Conservation (phyloP, 352 stramenopile species). For the Pythium insidiosum region DNA sequence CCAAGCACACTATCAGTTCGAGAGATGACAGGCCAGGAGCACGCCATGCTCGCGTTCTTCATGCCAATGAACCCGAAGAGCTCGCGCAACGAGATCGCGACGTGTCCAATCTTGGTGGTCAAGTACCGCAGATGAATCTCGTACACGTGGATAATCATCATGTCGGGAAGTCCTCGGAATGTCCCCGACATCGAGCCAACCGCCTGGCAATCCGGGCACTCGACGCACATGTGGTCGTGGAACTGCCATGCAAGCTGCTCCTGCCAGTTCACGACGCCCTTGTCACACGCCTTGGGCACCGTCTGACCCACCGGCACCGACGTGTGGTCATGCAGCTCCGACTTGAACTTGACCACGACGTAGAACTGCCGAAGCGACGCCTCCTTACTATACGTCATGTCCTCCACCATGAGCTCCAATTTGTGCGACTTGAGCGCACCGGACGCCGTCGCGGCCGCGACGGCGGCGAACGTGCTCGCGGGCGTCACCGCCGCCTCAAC, state of each 20-base stretch:
- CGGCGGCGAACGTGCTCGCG: too few relatives aligned
- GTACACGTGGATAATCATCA: constrained; percentile 78
- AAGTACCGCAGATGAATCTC: constrained; percentile 78
- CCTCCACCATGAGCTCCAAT: constrained; percentile 52
- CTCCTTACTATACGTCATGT: constrained; percentile 74
- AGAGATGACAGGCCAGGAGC: constrained; percentile 67
- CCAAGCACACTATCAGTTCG: constrained; percentile 57
- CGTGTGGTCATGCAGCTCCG: constrained; percentile 71
- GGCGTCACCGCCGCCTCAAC: too few relatives aligned
- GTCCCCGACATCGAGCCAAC: constrained; percentile 47
- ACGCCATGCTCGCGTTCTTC: constrained; percentile 40
- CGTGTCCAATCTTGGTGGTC: constrained; percentile 78
- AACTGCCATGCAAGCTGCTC: constrained; percentile 76
- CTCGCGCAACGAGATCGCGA: constrained; percentile 65
- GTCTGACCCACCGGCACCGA: constrained; percentile 68
- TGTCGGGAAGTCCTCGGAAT: constrained; percentile 69
- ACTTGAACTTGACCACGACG: constrained; percentile 81
- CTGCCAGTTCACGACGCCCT: constrained; percentile 64
- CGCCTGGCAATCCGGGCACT: constrained; percentile 59
- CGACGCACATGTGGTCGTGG: constrained; percentile 59
- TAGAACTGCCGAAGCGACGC: constrained; percentile 74
- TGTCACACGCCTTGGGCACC: constrained; percentile 49
- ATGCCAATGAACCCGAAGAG: constrained; percentile 70
- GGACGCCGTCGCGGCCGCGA: constrained; percentile 5
- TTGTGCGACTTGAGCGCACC: constrained; percentile 51